Evolutionary conservation across 140 eudicot genomes (phyloP).

Genomic region (Anethum foeniculum): DNA sequence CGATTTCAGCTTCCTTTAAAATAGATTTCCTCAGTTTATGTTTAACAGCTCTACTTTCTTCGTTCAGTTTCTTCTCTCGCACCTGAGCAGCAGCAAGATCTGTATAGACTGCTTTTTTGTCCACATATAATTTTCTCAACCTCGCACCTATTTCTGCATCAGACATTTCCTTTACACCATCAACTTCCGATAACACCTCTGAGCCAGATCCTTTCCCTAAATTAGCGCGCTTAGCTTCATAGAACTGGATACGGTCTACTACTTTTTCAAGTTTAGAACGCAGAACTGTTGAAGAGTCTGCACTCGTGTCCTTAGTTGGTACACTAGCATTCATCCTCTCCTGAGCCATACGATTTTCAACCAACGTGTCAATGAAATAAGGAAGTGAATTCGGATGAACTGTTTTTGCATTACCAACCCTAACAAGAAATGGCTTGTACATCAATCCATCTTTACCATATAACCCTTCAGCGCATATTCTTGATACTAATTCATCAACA

Average conservation of each 20-base stretch:
- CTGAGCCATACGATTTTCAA: slow-evolving; percentile 64
- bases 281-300: slow-evolving; percentile 41
- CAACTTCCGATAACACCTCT: slow-evolving; percentile 27
- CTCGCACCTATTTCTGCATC: slow-evolving; percentile 61
- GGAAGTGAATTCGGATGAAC: slow-evolving; percentile 80
- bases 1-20: slow-evolving; percentile 88
- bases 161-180: slow-evolving; percentile 49
- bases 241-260: slow-evolving; percentile 62
- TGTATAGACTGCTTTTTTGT: slow-evolving; percentile 51
- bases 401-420: slow-evolving; percentile 96
- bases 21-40: slow-evolving; percentile 65
- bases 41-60: slow-evolving; percentile 64
- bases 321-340: slow-evolving; percentile 37
- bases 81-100: slow-evolving; percentile 74
- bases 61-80: slow-evolving; percentile 61
- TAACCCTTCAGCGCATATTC: slow-evolving; percentile 78
- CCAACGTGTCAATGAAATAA: slow-evolving; percentile 82
- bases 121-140: slow-evolving; percentile 53
- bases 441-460: slow-evolving; percentile 64
- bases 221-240: slow-evolving; percentile 85
- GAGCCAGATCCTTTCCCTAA: slow-evolving; percentile 43
- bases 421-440: slow-evolving; percentile 92
- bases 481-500: slow-evolving; percentile 89
- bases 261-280: slow-evolving; percentile 78
- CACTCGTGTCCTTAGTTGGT: slow-evolving; percentile 32